Percentiles rank a stretch among this genome's conserved stretches.
phyloP scores from a whole-genome alignment of 2,329 filamentous ascomycete genomes.

The Apiospora kogelbergensis region DNA sequence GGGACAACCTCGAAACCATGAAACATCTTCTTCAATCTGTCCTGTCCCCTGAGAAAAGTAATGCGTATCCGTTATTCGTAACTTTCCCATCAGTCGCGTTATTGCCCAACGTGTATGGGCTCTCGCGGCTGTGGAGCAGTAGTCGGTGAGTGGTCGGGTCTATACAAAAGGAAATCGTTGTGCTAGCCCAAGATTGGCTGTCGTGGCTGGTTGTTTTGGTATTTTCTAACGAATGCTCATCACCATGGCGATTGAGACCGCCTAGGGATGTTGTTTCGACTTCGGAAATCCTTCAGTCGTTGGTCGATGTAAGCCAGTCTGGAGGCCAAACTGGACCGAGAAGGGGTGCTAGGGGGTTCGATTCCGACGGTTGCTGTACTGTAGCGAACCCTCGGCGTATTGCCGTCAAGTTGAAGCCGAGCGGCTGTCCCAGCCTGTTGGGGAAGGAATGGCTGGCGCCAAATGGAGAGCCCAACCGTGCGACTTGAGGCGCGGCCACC shows the following conservation, averaged over 20 bases:
- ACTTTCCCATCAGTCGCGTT: neutral
- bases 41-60: constrained; percentile 1
- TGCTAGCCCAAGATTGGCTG: neutral
- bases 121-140: neutral
- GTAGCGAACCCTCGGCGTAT: constrained; percentile 57
- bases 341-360: constrained; percentile 16
- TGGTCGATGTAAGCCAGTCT: constrained; percentile 60
- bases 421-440: constrained; percentile 51
- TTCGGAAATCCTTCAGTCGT: constrained; percentile 54
- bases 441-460: constrained; percentile 60
- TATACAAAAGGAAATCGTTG: constrained; percentile 8
- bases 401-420: constrained; percentile 43
- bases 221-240: neutral
- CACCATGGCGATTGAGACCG: constrained; percentile 52
- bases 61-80: neutral
- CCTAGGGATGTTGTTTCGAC: constrained; percentile 39
- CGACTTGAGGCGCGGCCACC: constrained; percentile 37
- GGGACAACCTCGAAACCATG: constrained; percentile 23
- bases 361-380: constrained; percentile 47
- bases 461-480: constrained; percentile 61
- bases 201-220: neutral
- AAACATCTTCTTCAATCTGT: constrained; percentile 13
- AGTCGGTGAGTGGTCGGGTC: neutral
- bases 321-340: constrained; percentile 44
- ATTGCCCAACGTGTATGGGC: neutral